Percentiles rank a stretch among this genome's conserved stretches.
These are phyloP conservation scores for Schwanniomyces yamadae DNA, from an alignment of 805 yeast genomes.

Conservation along the genomic window DNA sequence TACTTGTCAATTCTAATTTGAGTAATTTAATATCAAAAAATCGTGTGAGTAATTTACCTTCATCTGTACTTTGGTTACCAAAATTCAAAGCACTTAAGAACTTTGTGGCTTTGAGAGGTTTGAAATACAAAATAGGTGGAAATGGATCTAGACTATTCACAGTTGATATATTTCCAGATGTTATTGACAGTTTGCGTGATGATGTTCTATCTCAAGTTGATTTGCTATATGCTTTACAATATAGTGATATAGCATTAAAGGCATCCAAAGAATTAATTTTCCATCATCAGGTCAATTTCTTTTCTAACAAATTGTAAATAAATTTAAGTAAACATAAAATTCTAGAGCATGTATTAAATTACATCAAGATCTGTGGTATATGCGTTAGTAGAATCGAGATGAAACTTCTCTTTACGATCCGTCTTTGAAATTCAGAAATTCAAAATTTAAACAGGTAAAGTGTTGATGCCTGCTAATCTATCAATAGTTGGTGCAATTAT, in stretches of 20 bases:
- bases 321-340: background rate
- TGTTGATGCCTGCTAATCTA: slow-evolving; percentile 42
- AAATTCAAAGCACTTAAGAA: slow-evolving; percentile 6
- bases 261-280: slow-evolving; percentile 3
- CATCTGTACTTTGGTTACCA: slow-evolving; percentile 8
- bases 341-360: background rate
- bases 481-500: slow-evolving; percentile 67
- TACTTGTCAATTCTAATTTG: slow-evolving; percentile 4
- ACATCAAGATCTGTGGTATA: no score
- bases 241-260: slow-evolving; percentile 10
- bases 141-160: background rate
- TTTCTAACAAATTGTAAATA: slow-evolving; percentile 3
- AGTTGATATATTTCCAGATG: background rate
- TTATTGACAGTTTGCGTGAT: background rate
- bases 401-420: no score
- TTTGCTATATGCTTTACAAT: slow-evolving; percentile 13
- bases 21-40: background rate
- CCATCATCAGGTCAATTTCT: slow-evolving; percentile 1
- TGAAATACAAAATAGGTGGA: background rate
- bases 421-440: no score
- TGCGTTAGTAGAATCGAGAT: no score
- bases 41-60: background rate
- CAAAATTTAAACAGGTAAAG: slow-evolving; percentile 34
- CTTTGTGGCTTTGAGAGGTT: background rate
- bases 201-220: slow-evolving; percentile 12